These are phyloP conservation scores for Syzygium oleosum DNA, from an alignment of 345 rosid genomes.

Conservation along the genomic window DNA sequence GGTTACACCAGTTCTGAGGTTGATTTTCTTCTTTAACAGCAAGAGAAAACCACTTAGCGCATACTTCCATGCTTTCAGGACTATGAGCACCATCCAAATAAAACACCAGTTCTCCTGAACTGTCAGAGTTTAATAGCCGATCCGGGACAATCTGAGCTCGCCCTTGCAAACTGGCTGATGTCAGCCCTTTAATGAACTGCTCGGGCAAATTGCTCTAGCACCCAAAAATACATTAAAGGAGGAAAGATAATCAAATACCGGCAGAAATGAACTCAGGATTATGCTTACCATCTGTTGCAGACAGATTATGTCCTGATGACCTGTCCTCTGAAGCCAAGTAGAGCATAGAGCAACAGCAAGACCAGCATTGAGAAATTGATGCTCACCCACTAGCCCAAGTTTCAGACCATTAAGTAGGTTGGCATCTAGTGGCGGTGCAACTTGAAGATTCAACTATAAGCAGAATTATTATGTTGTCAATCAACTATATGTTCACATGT, in stretches of 20 bases:
- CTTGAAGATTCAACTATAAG: conserved; percentile 66
- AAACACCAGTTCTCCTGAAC: conserved; percentile 58
- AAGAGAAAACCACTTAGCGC: conserved; percentile 79
- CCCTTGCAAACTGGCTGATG: conserved; percentile 81
- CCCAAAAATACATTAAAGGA: conserved; percentile 1
- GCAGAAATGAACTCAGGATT: background rate
- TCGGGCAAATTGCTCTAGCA: conserved; percentile 65
- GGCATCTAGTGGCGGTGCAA: conserved; percentile 52
- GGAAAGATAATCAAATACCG: background rate
- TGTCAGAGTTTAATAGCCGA: conserved; percentile 28
- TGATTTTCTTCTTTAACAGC: conserved; percentile 45
- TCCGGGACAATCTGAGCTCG: conserved; percentile 88
- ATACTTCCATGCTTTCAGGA: conserved; percentile 92
- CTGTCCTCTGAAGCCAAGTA: conserved; percentile 75
- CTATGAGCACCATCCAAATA: conserved; percentile 97
- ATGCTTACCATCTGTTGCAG: conserved; percentile 46
- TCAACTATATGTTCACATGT: background rate
- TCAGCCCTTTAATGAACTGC: conserved; percentile 74
- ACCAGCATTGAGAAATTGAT: conserved; percentile 86
- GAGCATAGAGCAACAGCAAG: conserved; percentile 74
- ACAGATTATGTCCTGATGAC: conserved; percentile 40
- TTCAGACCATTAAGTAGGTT: conserved; percentile 55
- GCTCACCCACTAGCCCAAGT: conserved; percentile 92
- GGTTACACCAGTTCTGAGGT: conserved; percentile 16
- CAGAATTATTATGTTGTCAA: conserved; percentile 1